Percentiles rank a stretch among this genome's conserved stretches.
These are phyloP conservation scores for Lactarius quietus DNA, from an alignment of 768 basidiomycete genomes.

Conservation along the genomic window DNA sequence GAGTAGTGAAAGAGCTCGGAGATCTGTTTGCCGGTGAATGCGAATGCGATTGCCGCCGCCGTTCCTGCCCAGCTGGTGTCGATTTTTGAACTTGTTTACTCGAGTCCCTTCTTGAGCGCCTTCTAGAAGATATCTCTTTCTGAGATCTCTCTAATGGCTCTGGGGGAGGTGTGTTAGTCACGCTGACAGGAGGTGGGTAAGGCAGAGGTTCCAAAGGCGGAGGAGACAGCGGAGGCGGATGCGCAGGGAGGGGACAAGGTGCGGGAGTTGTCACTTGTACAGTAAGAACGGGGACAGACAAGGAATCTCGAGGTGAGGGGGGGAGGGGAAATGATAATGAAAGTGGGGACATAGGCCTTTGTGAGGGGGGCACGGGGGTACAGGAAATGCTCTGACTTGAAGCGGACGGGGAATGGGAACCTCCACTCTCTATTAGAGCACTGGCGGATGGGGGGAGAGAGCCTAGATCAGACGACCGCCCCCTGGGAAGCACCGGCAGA, in stretches of 20 bases:
- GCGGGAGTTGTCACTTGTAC: slow-evolving; percentile 12
- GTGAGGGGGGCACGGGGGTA: neutral
- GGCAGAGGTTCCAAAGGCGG: slow-evolving; percentile 17
- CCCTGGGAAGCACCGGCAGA: slow-evolving; percentile 11
- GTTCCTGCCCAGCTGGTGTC: neutral
- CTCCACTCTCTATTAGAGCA: neutral
- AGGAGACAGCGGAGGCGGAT: slow-evolving; percentile 18
- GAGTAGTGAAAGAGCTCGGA: neutral
- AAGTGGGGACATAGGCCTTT: slow-evolving; percentile 12
- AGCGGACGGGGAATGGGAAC: neutral
- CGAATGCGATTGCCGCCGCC: neutral
- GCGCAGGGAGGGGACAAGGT: slow-evolving; percentile 14
- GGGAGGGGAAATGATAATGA: slow-evolving; percentile 25
- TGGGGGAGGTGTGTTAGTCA: neutral
- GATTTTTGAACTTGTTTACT: neutral
- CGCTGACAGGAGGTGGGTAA: slow-evolving; percentile 1
- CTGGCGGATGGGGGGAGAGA: slow-evolving; percentile 4
- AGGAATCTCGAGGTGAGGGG: slow-evolving; percentile 5
- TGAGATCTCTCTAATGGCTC: neutral
- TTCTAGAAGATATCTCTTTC: neutral
- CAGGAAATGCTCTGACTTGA: neutral
- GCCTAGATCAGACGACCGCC: slow-evolving; percentile 13
- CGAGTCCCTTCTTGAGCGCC: slow-evolving; percentile 1
- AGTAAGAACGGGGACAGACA: slow-evolving; percentile 13
- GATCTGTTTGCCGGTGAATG: slow-evolving; percentile 1